These are phyloP conservation scores for Boletellus ananas DNA, from an alignment of 768 basidiomycete genomes.

Conservation along the genomic window DNA sequence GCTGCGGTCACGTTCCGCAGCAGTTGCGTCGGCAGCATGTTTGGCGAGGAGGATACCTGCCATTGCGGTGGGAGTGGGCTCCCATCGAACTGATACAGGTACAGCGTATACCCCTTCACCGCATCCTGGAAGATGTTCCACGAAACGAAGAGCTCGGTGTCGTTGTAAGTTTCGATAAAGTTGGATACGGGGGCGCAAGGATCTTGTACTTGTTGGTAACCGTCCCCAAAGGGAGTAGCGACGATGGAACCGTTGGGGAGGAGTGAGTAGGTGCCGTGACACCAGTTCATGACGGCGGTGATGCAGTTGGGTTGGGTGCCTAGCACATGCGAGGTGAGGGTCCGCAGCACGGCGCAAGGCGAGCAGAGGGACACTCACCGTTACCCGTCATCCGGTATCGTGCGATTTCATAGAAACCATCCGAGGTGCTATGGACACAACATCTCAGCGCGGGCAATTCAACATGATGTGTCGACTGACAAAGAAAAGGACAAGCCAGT, in stretches of 20 bases:
- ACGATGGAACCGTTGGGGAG: slow-evolving; percentile 77
- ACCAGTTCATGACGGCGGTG: slow-evolving; percentile 83
- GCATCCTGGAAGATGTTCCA: slow-evolving; percentile 79
- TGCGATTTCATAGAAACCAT: slow-evolving; percentile 83
- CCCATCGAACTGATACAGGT: slow-evolving; percentile 77
- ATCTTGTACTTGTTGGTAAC: slow-evolving; percentile 92
- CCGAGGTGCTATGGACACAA: slow-evolving; percentile 46
- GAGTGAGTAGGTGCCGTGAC: slow-evolving; percentile 74
- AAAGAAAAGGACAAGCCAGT: slow-evolving; percentile 90
- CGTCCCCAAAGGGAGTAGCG: slow-evolving; percentile 75
- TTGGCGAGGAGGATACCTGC: slow-evolving; percentile 65
- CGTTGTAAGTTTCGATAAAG: slow-evolving; percentile 81
- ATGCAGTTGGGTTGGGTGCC: slow-evolving; percentile 86
- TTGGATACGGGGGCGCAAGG: slow-evolving; percentile 87
- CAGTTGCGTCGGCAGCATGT: slow-evolving; percentile 76
- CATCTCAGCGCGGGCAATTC: neutral
- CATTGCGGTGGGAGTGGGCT: slow-evolving; percentile 68
- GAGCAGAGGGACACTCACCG: slow-evolving; percentile 43
- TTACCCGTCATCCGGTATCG: slow-evolving; percentile 89
- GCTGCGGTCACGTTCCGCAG: slow-evolving; percentile 52
- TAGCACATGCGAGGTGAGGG: slow-evolving; percentile 26
- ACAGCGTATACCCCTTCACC: slow-evolving; percentile 59
- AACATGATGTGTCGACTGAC: slow-evolving; percentile 41
- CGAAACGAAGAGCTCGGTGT: slow-evolving; percentile 55
- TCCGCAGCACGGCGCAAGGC: neutral